phyloP scores from a whole-genome alignment of 495 filamentous ascomycete species.

The Trichoderma parareesei region DNA sequence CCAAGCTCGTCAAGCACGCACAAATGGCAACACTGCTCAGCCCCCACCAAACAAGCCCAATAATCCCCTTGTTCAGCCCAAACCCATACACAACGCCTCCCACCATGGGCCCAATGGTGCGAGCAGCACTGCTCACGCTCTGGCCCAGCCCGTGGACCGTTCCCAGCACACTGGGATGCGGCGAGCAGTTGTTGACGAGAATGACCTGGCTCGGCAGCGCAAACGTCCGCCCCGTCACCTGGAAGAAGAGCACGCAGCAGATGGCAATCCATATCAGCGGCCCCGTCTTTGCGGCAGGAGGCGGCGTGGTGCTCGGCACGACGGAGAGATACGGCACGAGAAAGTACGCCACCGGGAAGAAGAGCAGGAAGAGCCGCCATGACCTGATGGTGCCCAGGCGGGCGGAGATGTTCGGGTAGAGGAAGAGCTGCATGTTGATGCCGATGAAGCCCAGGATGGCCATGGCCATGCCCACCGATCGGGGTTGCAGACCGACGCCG shows the following conservation, averaged over 20 bases:
- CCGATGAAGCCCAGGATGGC: conserved; percentile 71
- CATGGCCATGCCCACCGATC: conserved; percentile 67
- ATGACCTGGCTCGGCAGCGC: conserved; percentile 70
- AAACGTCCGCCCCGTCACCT: conserved; percentile 76
- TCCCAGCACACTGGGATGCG: conserved; percentile 71
- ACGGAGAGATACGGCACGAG: conserved; percentile 65
- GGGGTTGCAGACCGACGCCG: conserved; percentile 67
- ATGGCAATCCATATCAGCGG: conserved; percentile 60
- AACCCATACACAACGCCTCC: conserved; percentile 64
- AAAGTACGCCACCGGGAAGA: conserved; percentile 69
- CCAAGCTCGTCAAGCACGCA: conserved; percentile 52
- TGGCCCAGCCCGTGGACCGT: conserved; percentile 78
- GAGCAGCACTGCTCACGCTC: conserved; percentile 58
- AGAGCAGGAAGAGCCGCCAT: conserved; percentile 58
- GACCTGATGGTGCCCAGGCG: conserved; percentile 59
- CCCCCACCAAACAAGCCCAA: conserved; percentile 74
- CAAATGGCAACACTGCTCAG: conserved; percentile 55
- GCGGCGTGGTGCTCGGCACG: conserved; percentile 52
- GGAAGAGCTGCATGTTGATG: conserved; percentile 65
- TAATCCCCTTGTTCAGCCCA: conserved; percentile 58
- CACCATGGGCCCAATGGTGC: conserved; percentile 67
- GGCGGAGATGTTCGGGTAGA: conserved; percentile 63
- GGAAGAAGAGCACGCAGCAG: conserved; percentile 56
- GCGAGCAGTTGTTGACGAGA: conserved; percentile 74
- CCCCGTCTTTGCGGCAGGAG: conserved; percentile 58